Evolutionary conservation across 73 alveolate genomes (phyloP), one percentile per base, ranked within the genome.

Genomic region (Tetrahymena thermophila): DNA sequence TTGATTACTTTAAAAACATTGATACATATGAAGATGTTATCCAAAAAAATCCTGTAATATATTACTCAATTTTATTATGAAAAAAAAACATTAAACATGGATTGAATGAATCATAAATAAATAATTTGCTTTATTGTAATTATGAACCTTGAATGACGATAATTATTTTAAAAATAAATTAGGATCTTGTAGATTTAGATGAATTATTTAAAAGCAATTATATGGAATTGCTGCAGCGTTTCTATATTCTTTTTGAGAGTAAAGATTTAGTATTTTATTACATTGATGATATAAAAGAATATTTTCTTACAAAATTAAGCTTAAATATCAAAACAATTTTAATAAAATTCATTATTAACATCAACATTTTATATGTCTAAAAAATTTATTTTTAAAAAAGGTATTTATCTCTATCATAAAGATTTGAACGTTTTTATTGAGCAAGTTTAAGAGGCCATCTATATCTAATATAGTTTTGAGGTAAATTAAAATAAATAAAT

Each of bases 201-300:
- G 99, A 99, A 95, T 98, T 96, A 94, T 99, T 99, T 94, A 97
- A 99, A 93, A 98, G 97, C 96, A 96, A 98, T 84, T 97, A 99
- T 94, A 97, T 99, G 94, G 99, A 98, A 43, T 96, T 99, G 93
- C 97, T 99, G 56, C 99, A 99, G 94, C 95, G 99, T 94, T 99
- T 99, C 96, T 99, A 94, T 96, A 96, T 98, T 38, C 98, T 98
- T 37, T 99, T 98, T 96, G 98, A 98, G 55, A 96, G 99, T 96
- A 98, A 71, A 28, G 8, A 71, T n/a, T 71, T 28, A 9, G 0
- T 71, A 5, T 50, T 50, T 10, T 50, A 0, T 50, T 50, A 50
- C 31, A 9, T 50, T 50, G 83, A 15, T 50, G 10, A 16, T 50
- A 16, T 50, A 50, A 50, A 50, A 50, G 83, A 50, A 50, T 50